These are phyloP conservation scores for Cymbidium sinense DNA, from an alignment of 106 monocot genomes.

Conservation along the genomic window DNA sequence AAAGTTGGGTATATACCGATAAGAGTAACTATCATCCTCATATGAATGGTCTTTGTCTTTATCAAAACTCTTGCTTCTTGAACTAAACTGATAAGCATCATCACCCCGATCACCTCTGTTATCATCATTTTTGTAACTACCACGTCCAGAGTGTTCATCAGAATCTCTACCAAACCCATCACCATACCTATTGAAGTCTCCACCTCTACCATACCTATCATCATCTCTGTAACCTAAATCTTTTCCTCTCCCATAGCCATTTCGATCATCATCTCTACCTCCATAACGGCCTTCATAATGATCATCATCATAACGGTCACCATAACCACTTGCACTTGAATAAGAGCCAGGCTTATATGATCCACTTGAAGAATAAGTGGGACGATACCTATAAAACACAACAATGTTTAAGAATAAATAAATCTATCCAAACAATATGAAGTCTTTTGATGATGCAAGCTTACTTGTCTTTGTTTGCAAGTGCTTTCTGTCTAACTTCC, in stretches of 20 bases:
- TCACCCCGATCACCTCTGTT: conserved; percentile 31
- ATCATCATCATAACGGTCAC: conserved; percentile 63
- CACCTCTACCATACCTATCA: conserved; percentile 55
- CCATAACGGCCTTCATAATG: conserved; percentile 47
- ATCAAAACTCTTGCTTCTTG: conserved; percentile 52
- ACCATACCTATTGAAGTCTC: conserved; percentile 44
- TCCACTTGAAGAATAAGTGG: conserved; percentile 43
- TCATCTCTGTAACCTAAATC: conserved; percentile 59
- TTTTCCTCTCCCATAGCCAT: conserved; percentile 63
- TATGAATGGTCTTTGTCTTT: conserved; percentile 40
- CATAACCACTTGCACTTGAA: conserved; percentile 49
- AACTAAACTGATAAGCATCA: conserved; percentile 50
- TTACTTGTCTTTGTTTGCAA: conserved; percentile 74
- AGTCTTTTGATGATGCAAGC: conserved; percentile 6
- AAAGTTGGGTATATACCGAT: conserved; percentile 38
- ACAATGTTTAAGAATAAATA: not conserved
- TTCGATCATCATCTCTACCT: conserved; percentile 49
- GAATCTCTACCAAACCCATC: conserved; percentile 47
- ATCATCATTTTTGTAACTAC: conserved; percentile 51
- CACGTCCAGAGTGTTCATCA: conserved; percentile 50
- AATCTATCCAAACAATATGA: not conserved
- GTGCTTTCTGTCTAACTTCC: conserved; percentile 78
- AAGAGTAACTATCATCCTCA: conserved; percentile 65
- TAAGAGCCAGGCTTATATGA: conserved; percentile 37
- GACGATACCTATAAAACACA: conserved; percentile 33